phyloP scores from a whole-genome alignment of 768 basidiomycete species.

The Amanita molliuscula region DNA sequence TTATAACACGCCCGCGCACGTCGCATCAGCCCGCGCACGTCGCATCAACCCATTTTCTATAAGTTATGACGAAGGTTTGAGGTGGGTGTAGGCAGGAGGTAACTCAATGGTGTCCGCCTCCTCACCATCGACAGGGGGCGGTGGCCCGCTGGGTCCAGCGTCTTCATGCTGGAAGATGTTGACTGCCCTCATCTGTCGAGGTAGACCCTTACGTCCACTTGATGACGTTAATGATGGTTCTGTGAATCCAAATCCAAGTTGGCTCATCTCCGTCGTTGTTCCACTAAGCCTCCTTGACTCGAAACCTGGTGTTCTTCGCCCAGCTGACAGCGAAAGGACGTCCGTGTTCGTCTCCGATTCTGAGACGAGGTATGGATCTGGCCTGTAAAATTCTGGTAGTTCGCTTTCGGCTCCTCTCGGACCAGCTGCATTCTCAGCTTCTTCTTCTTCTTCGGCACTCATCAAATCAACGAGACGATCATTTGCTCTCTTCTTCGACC shows the following conservation, averaged over 20 bases:
- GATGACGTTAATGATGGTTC: conserved; percentile 15
- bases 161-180: conserved; percentile 84
- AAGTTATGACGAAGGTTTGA: conserved; percentile 18
- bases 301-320: conserved; percentile 1
- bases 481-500: conserved; percentile 26
- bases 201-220: conserved; percentile 34
- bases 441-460: conserved; percentile 48
- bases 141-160: conserved; percentile 45
- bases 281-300: conserved; percentile 27
- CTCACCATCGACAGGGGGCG: conserved; percentile 18
- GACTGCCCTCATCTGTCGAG: conserved; percentile 52
- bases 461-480: conserved; percentile 63
- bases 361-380: conserved; percentile 67
- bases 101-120: conserved; percentile 69
- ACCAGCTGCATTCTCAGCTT: conserved; percentile 8
- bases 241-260: conserved; percentile 6
- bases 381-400: conserved; percentile 62
- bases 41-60: not conserved
- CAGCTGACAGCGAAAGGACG: conserved; percentile 7
- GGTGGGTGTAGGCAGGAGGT: conserved; percentile 73
- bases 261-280: conserved; percentile 26
- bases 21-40: not conserved
- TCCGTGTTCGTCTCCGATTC: conserved; percentile 27
- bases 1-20: too few relatives aligned
- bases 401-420: conserved; percentile 24